phyloP scores from a whole-genome alignment of 257 asterid genomes.

The Petrea volubilis region DNA sequence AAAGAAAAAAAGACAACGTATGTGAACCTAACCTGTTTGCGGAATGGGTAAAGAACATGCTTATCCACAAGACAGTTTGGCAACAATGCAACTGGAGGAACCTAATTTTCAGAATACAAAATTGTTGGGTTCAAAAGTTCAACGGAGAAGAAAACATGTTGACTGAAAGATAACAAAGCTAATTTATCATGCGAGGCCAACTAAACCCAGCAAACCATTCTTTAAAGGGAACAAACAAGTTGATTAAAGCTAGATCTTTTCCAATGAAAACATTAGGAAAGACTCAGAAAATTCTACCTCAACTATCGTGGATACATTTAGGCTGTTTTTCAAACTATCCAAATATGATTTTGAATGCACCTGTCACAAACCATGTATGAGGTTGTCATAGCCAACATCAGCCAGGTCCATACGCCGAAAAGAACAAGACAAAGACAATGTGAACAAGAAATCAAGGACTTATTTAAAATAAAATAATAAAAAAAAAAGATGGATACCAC shows the following conservation, averaged over 20 bases:
- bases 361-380: slow-evolving; percentile 38
- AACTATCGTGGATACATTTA: slow-evolving; percentile 66
- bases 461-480: too few species aligned
- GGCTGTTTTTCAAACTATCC: slow-evolving; percentile 74
- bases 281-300: slow-evolving; percentile 53
- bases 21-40: slow-evolving; percentile 66
- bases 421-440: slow-evolving; percentile 1
- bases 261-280: not conserved
- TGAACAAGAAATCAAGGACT: slow-evolving; percentile 10
- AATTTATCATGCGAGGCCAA: not conserved
- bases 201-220: not conserved
- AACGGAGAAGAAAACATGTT: not conserved
- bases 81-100: slow-evolving; percentile 80
- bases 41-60: slow-evolving; percentile 80
- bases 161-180: not conserved
- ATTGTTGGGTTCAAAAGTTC: not conserved
- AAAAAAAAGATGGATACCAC: slow-evolving; percentile 60
- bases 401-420: not conserved
- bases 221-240: not conserved
- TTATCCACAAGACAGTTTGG: slow-evolving; percentile 82
- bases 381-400: not conserved
- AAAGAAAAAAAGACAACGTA: not conserved
- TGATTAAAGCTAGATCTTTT: not conserved
- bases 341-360: slow-evolving; percentile 85
- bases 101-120: slow-evolving; percentile 43